phyloP scores from a whole-genome alignment of 2,329 filamentous ascomycete species.

The Microthyrium microscopicum region DNA sequence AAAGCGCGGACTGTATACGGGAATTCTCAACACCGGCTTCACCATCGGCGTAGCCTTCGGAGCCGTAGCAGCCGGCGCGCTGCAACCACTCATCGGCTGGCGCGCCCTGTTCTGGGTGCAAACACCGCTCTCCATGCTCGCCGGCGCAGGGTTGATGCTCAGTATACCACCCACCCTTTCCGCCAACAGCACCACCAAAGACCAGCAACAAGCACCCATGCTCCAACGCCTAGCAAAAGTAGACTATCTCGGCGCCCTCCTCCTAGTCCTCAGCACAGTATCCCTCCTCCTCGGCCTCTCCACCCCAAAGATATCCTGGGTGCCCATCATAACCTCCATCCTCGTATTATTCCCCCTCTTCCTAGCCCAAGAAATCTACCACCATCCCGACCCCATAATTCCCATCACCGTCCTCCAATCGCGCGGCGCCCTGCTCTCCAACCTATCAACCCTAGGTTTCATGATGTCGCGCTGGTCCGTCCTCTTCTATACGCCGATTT shows the following conservation, averaged over 20 bases:
- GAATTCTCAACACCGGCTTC: conserved; percentile 55
- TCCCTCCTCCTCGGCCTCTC: conserved; percentile 57
- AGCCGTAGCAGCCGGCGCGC: conserved; percentile 50
- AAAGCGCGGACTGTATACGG: conserved; percentile 55
- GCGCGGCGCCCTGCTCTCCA: conserved; percentile 54
- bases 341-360: conserved; percentile 39
- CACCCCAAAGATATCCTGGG: conserved; percentile 28
- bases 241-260: conserved; percentile 56
- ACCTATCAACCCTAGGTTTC: conserved; percentile 55
- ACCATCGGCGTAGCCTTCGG: conserved; percentile 56
- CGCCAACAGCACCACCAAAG: conserved; percentile 20
- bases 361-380: conserved; percentile 43
- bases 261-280: conserved; percentile 49
- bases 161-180: conserved; percentile 39
- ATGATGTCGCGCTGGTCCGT: conserved; percentile 72
- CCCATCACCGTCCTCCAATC: conserved; percentile 54
- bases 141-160: conserved; percentile 45
- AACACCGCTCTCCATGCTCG: conserved; percentile 43
- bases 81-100: conserved; percentile 52
- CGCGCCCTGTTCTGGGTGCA: conserved; percentile 59
- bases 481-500: conserved; percentile 67
- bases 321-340: conserved; percentile 44
- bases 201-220: no score
- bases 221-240: conserved; percentile 39
- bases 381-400: conserved; percentile 55